Base-by-base conservation (phyloP, 1,139 yeast genomes). In the Debaryomycetaceae sp. region DNA sequence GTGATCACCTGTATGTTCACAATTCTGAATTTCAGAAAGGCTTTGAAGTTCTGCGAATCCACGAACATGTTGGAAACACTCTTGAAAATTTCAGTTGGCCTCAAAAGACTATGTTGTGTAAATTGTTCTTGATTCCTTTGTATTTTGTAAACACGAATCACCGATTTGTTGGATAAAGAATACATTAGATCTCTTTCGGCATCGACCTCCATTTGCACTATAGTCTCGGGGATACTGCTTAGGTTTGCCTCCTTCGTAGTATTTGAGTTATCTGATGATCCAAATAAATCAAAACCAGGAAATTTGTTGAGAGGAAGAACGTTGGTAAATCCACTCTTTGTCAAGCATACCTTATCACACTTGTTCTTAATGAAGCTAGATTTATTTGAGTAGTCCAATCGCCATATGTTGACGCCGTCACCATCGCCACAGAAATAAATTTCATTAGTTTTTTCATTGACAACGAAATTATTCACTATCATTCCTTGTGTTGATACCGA, bases 281-380 rank as follows among this genome's bases (percentile, higher is more conserved):
- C 71, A 43, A 76, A 65, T 46, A 59, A 60, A 46, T 65, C 75
- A 50, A 65, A 62, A 5, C 81, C 82, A 3, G 82, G 78, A 35
- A 76, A 57, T 48, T 68, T 67, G 31, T 74, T 71, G 23, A 58
- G 50, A 8, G 86, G 86, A 31, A 83, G 67, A 20, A 84, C 76
- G 41, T 79, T 74, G 1, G 85, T 75, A 41, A 86, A 70, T 0
- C 87, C 81, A 9, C 84, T 77, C 59, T 85, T 82, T 1, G 95
- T 86, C 42, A 85, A 74, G 59, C 97, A 88, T 31, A 85, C 80
- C 61, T 89, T 90, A 52, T 82, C 83, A 59, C 96, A 88, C 55
- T 83, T 85, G 58, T 87, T 86, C 50, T 85, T 82, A 59, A 89
- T 89, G 87, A 97, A 93, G 42, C 89, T 85, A 40, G 91, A 93